phyloP scores from a whole-genome alignment of 768 basidiomycete species.

The Scleroderma citrinum region DNA sequence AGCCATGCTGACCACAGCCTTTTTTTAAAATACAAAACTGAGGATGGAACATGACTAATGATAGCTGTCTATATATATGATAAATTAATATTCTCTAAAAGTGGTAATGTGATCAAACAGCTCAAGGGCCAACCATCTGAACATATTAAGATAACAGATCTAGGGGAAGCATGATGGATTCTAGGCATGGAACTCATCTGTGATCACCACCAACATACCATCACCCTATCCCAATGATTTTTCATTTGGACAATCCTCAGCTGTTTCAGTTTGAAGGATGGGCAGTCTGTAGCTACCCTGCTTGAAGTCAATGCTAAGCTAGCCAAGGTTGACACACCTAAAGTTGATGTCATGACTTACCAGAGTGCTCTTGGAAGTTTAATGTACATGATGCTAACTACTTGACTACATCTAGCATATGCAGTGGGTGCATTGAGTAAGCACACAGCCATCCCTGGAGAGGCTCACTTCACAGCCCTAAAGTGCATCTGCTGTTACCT shows the following conservation, averaged over 20 bases:
- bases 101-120: neutral
- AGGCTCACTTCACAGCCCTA: neutral
- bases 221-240: neutral
- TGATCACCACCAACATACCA: neutral
- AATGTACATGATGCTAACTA: neutral
- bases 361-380: neutral
- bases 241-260: neutral
- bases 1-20: neutral
- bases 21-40: constrained; percentile 1
- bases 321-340: neutral
- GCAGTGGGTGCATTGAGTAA: neutral
- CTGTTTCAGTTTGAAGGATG: neutral
- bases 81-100: constrained; percentile 1
- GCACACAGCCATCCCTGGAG: neutral
- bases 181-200: neutral
- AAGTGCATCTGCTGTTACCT: neutral
- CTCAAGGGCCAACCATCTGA: neutral
- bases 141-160: neutral
- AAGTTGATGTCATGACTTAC: neutral
- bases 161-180: neutral
- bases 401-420: neutral
- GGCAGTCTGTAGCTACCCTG: neutral
- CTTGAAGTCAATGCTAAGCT: neutral
- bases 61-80: neutral
- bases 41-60: neutral